These are phyloP conservation scores for Alternaria solani DNA, from an alignment of 2,329 filamentous ascomycete species.

Conservation along the genomic window DNA sequence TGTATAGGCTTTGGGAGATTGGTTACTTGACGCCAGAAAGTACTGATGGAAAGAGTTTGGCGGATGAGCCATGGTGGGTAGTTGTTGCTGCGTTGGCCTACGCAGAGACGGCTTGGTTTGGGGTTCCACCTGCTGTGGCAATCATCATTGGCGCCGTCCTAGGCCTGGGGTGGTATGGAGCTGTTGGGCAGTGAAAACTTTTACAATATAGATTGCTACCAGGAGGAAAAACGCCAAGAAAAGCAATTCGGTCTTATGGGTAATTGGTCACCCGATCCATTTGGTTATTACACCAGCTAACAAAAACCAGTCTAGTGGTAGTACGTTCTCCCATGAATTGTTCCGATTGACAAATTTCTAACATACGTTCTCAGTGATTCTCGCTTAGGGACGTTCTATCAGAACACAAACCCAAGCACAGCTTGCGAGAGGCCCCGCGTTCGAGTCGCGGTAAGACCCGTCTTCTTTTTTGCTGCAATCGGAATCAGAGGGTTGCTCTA, in stretches of 20 bases:
- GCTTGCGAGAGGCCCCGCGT: not conserved
- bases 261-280: not conserved
- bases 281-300: not conserved
- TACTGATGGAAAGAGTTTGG: slow-evolving; percentile 48
- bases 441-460: not conserved
- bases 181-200: slow-evolving; percentile 33
- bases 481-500: not conserved
- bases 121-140: slow-evolving; percentile 50
- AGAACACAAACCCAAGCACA: not conserved
- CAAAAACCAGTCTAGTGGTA: not conserved
- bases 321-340: not conserved
- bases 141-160: slow-evolving; percentile 52
- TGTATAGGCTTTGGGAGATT: slow-evolving; percentile 56
- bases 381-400: not conserved
- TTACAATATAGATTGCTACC: not conserved
- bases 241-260: not conserved
- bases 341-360: not conserved
- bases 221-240: not conserved
- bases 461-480: not conserved
- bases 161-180: slow-evolving; percentile 53
- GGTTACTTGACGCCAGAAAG: slow-evolving; percentile 52
- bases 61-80: slow-evolving; percentile 56
- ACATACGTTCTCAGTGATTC: not conserved
- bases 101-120: slow-evolving; percentile 52
- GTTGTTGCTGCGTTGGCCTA: slow-evolving; percentile 54